phyloP scores from a whole-genome alignment of 805 yeast species.

The Candida nitratophila region DNA sequence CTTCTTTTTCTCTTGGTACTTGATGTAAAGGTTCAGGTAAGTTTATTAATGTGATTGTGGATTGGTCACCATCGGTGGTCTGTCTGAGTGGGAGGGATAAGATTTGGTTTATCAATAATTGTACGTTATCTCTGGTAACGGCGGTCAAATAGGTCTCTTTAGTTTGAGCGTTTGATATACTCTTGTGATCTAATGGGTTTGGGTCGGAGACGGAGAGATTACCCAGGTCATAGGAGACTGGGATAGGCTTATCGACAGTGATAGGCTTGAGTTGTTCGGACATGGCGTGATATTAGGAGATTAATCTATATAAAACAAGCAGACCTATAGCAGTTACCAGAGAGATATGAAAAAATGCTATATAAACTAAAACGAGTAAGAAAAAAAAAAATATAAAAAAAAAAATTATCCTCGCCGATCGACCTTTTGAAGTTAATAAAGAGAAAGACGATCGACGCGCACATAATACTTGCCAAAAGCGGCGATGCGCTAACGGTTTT shows the following conservation, averaged over 20 bases:
- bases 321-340: too few species aligned
- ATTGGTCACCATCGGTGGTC: conserved; percentile 71
- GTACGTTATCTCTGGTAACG: conserved; percentile 86
- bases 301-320: too few species aligned
- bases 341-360: too few species aligned
- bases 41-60: conserved; percentile 74
- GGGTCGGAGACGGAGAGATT: conserved; percentile 86
- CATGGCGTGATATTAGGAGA: not conserved
- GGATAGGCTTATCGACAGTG: conserved; percentile 86
- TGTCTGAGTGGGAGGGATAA: conserved; percentile 83
- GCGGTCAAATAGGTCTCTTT: conserved; percentile 59
- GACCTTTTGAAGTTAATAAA: too few species aligned
- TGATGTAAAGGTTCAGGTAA: conserved; percentile 78
- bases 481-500: too few species aligned
- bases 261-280: conserved; percentile 45
- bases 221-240: conserved; percentile 85
- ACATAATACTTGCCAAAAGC: too few species aligned
- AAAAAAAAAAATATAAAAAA: not conserved
- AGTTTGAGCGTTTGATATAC: conserved; percentile 43
- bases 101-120: conserved; percentile 82
- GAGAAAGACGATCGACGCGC: not conserved
- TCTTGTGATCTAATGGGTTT: conserved; percentile 67
- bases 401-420: not conserved
- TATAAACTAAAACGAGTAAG: not conserved
- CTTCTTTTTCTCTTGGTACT: conserved; percentile 90